These are phyloP conservation scores for Dendrostoma leiphaemia DNA, from an alignment of 2,329 filamentous ascomycete species.

Conservation along the genomic window DNA sequence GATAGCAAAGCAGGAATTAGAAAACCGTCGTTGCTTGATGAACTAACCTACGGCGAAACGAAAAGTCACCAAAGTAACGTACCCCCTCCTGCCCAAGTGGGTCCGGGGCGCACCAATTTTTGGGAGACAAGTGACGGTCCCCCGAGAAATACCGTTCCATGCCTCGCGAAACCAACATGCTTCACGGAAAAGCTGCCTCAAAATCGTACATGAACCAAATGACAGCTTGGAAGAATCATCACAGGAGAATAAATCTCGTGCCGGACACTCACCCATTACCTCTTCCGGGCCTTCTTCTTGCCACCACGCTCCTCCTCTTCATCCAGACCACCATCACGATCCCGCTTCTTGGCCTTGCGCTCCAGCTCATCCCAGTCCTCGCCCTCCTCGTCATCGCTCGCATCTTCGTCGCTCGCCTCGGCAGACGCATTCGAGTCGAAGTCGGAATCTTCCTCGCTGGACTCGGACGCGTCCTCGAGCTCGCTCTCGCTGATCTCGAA, in stretches of 20 bases:
- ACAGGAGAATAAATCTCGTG: background rate
- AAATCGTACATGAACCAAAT: constrained; percentile 5
- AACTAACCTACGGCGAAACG: background rate
- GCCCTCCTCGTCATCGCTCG: constrained; percentile 72
- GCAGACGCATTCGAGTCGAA: constrained; percentile 87
- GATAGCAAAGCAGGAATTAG: too few relatives aligned
- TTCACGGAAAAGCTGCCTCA: background rate
- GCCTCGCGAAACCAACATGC: background rate
- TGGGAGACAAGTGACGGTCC: background rate
- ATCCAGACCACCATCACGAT: constrained; percentile 65
- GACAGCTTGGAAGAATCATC: background rate
- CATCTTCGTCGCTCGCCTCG: constrained; percentile 77
- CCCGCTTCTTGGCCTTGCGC: constrained; percentile 84
- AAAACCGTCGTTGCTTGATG: background rate
- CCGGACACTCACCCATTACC: background rate
- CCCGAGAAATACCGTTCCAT: background rate
- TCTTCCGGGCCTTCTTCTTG: constrained; percentile 58
- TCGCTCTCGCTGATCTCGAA: constrained; percentile 91
- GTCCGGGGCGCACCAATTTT: background rate
- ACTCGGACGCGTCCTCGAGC: constrained; percentile 75
- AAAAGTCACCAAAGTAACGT: background rate
- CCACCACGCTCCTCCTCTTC: constrained; percentile 72
- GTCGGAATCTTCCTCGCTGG: constrained; percentile 80
- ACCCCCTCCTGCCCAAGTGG: background rate
- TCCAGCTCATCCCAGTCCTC: constrained; percentile 96